Evolutionary conservation across 2,329 filamentous ascomycete genomes (phyloP), one percentile per base, ranked within the genome.

Genomic region (Trichoderma arundinaceum): DNA sequence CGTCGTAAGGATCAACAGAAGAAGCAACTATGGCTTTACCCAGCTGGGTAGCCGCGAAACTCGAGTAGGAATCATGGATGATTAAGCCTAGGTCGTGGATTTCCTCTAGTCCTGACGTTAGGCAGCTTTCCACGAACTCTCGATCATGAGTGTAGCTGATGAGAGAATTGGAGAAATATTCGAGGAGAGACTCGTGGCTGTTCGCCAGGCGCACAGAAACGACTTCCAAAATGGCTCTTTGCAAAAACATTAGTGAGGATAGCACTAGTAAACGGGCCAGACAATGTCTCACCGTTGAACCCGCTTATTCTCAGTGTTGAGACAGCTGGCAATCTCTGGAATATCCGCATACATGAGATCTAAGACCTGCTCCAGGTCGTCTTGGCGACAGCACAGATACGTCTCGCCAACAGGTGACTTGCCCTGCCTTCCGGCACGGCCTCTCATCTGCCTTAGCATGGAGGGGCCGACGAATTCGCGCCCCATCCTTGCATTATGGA

Each of bases 361-460:
- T 38, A 90, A 82, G 4, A 92, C 89, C 15, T 85, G 85, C 72
- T 91, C 88, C 13, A 93, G 76, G 70, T 93, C 91, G 9, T 81
- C 77, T 71, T 87, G 84, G 35, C 87, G 84, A 72, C 90, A 93
- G 73, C 90, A 92, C 1, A 93, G 79, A 74, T 90, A 93, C 1
- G 90, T 93, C 77, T 93, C 91, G 2, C 91, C 91, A 53, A 91
- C 80, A 58, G 91, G 89, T 64, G 92, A 90, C 72, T 92, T 93
- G 56, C 91, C 91, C 76, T 92, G 92, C 62, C 91, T 84, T 7
- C 91, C 91, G 19, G 91, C 91, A 67, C 91, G 84, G 2, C 91
- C 91, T 72, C 90, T 86, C 91, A 93, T 94, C 76, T 94, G 91
- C 56, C 90, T 86, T 76, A 94, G 80, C 88, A 94, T 91, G 4